Evolutionary conservation across 495 filamentous ascomycete species (phyloP).

Genomic region (Podospora australis): DNA sequence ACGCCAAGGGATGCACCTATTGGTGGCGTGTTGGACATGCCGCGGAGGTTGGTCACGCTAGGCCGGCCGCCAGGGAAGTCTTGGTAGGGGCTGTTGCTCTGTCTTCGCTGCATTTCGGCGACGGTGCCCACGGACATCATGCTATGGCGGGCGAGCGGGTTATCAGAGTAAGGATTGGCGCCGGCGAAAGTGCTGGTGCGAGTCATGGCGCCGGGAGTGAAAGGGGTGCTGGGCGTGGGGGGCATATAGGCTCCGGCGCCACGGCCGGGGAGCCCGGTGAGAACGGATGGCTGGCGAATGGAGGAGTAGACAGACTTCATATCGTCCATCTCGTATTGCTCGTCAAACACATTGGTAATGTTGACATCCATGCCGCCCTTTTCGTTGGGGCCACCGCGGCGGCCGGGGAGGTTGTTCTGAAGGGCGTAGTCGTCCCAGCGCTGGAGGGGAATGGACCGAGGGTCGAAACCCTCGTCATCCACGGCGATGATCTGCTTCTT

Average conservation of each 20-base stretch:
- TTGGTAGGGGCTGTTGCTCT: slow-evolving; percentile 41
- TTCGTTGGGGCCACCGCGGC: slow-evolving; percentile 67
- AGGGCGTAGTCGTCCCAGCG: slow-evolving; percentile 97
- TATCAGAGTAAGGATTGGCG: slow-evolving; percentile 34
- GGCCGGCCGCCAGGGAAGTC: slow-evolving; percentile 30
- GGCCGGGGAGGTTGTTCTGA: slow-evolving; percentile 83
- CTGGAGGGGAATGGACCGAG: slow-evolving; percentile 86
- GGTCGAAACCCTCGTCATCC: slow-evolving; percentile 83
- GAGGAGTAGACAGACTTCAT: slow-evolving; percentile 96
- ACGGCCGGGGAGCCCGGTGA: slow-evolving; percentile 75
- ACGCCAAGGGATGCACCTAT: slow-evolving; percentile 24
- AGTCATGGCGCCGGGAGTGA: slow-evolving; percentile 41
- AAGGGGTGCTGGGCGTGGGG: slow-evolving; percentile 64
- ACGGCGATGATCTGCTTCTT: slow-evolving; percentile 81
- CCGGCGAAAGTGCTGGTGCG: slow-evolving; percentile 31
- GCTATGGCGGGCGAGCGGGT: slow-evolving; percentile 39
- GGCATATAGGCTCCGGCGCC: slow-evolving; percentile 61
- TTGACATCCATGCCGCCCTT: slow-evolving; percentile 46
- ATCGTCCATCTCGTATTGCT: slow-evolving; percentile 91
- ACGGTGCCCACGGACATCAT: slow-evolving; percentile 45
- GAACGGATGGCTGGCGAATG: slow-evolving; percentile 84
- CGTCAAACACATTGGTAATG: slow-evolving; percentile 53
- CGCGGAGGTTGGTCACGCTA: slow-evolving; percentile 27
- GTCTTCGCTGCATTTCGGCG: slow-evolving; percentile 34
- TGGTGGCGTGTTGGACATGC: slow-evolving; percentile 40